Evolutionary conservation across 257 asterid species (phyloP).

Genomic region (Vinca minor): DNA sequence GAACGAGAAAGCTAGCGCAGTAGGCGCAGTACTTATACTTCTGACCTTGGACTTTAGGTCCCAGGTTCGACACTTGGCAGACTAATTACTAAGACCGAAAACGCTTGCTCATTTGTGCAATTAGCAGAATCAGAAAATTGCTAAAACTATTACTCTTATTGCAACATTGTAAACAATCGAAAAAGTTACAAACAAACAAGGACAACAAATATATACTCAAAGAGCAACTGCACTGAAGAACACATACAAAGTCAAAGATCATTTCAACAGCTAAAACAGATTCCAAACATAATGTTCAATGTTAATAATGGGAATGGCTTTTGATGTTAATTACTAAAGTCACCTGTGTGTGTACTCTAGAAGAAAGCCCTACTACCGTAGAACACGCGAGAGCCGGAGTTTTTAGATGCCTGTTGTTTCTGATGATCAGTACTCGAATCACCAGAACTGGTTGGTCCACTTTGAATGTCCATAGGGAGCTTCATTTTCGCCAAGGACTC

Average conservation of each 20-base stretch:
- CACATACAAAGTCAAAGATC: conserved; percentile 29
- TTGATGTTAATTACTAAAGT: conserved; percentile 42
- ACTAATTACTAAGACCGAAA: neutral
- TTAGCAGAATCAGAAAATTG: conserved; percentile 3
- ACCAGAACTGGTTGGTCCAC: conserved; percentile 65
- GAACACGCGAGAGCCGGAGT: conserved; percentile 73
- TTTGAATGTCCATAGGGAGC: conserved; percentile 78
- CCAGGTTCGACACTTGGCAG: no score
- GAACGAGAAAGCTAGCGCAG: no score
- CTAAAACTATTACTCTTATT: neutral
- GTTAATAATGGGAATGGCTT: conserved; percentile 10
- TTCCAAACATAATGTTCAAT: conserved; percentile 20
- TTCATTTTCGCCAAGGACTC: conserved; percentile 93
- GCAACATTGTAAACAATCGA: conserved; percentile 3
- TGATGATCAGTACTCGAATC: conserved; percentile 71
- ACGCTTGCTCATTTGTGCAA: neutral
- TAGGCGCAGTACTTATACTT: no score
- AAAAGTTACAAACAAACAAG: conserved; percentile 6
- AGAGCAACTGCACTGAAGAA: conserved; percentile 26
- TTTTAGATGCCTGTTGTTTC: conserved; percentile 59
- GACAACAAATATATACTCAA: conserved; percentile 19
- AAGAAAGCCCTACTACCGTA: conserved; percentile 98
- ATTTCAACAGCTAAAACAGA: conserved; percentile 24
- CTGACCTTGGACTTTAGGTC: no score
- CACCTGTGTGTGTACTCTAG: conserved; percentile 48